phyloP scores from a whole-genome alignment of 1,284 basidiomycete species.

The Pseudozyma sp. region DNA sequence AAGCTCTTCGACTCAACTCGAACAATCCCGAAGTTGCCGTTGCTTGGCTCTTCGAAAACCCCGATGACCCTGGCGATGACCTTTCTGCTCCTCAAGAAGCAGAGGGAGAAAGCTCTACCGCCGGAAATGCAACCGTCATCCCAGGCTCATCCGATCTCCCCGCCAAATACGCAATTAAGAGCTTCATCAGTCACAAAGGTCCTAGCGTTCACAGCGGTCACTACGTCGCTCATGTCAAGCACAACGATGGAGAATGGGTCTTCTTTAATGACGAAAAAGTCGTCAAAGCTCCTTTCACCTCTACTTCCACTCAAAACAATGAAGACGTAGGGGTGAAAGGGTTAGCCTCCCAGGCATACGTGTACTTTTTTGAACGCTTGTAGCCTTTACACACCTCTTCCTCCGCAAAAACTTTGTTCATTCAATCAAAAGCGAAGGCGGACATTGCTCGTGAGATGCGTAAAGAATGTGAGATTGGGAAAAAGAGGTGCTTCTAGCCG shows the following conservation, averaged over 20 bases:
- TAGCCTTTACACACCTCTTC: constrained; percentile 1
- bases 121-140: constrained; percentile 12
- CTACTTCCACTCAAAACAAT: constrained; percentile 5
- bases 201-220: constrained; percentile 80
- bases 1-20: constrained; percentile 86
- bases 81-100: constrained; percentile 34
- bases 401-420: neutral
- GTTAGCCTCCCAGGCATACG: constrained; percentile 50
- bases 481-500: constrained; percentile 70
- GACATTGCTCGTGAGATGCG: neutral
- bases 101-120: constrained; percentile 9
- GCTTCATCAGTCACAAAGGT: constrained; percentile 97
- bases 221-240: constrained; percentile 85
- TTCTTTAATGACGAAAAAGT: constrained; percentile 61
- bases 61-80: constrained; percentile 83
- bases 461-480: neutral
- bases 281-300: constrained; percentile 44
- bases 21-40: constrained; percentile 86
- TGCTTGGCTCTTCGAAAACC: constrained; percentile 97
- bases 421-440: neutral
- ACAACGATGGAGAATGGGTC: constrained; percentile 36
- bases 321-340: constrained; percentile 48
- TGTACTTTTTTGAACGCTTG: constrained; percentile 57
- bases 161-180: constrained; percentile 83
- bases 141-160: constrained; percentile 73